Conservation (phyloP, 108 stramenopile genomes). For the Cyclotella choctawhatcheeana region DNA sequence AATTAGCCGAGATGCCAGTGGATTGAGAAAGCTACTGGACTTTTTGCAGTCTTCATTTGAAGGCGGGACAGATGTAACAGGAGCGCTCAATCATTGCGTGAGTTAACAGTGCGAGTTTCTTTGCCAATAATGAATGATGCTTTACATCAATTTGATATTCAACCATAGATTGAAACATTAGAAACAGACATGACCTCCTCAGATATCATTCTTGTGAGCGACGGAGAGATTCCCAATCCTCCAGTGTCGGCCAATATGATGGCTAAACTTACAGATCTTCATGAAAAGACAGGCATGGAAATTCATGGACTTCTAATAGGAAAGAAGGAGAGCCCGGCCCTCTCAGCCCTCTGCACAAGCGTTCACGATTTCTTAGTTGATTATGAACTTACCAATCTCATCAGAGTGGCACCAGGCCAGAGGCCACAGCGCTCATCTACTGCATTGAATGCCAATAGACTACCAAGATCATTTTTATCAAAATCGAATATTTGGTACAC, state of each 20-base stretch:
- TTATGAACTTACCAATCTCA: conserved; percentile 42
- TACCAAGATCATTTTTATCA: too few species aligned
- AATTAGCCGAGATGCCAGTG: conserved; percentile 53
- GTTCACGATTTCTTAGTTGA: conserved; percentile 65
- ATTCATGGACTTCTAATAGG: conserved; percentile 77
- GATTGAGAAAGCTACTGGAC: conserved; percentile 59
- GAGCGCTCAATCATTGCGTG: conserved; percentile 66
- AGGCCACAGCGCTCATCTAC: conserved; percentile 4
- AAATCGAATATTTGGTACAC: not conserved
- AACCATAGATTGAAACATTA: conserved; percentile 19
- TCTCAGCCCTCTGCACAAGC: conserved; percentile 60
- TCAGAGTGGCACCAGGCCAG: not conserved
- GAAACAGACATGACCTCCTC: conserved; percentile 60
- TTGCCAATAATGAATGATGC: too few species aligned
- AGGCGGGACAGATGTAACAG: conserved; percentile 83
- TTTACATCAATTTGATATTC: too few species aligned
- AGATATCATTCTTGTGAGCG: conserved; percentile 76
- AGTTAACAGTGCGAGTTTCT: too few species aligned
- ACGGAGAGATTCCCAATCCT: conserved; percentile 84
- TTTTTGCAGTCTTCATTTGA: conserved; percentile 75
- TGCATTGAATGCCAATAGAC: conserved; percentile 15
- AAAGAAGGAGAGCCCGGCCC: conserved; percentile 63
- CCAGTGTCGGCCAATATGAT: conserved; percentile 61
- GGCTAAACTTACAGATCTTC: conserved; percentile 58
- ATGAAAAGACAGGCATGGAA: conserved; percentile 55